Evolutionary conservation across 495 filamentous ascomycete genomes (phyloP), one percentile per base, ranked within the genome.

Genomic region (Neurospora sp.): DNA sequence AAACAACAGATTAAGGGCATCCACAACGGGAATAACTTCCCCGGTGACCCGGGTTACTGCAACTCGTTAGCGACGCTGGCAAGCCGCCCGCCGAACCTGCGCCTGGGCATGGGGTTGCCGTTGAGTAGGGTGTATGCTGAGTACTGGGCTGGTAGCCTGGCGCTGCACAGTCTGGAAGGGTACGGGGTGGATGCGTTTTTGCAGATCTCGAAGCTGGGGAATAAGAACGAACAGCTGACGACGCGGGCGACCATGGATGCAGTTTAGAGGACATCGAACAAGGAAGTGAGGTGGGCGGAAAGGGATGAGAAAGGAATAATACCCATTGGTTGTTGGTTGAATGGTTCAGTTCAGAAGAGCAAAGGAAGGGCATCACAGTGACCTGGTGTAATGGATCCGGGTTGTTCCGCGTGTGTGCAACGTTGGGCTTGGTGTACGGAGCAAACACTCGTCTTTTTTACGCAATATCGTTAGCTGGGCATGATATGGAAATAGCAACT

Each of bases 101-200:
- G 94, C 1, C 85, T 99, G 12, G 96, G 96, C 10, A 97, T 99
- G 86, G 96, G 96, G 3, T 81, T 99, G 70, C 96, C 96, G 0
- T 91, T 98, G 85, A 96, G 93, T 74, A 88, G 94, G 73, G 93
- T 98, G 16, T 99, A 98, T 80, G 95, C 96, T 18, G 95, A 99
- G 81, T 99, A 98, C 81, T 99, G 96, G 96, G 96, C 96, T 8
- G 96, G 96, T 2, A 95, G 88, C 78, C 81, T 99, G 35, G 93
- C 97, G 79, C 78, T 98, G 73, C 96, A 98, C 80, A 97, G 91
- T 79, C 82, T 99, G 42, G 96, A 98, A 76, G 96, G 96, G 0
- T 99, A 98, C 76, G 96, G 96, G 2, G 94, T 96, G n/a, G 96
- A 99, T 83, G 95, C 92, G 2, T 99, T 98, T 79, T 81, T 99